These are phyloP conservation scores for Ananas comosus DNA, from an alignment of 176 grass and related monocot species.

Conservation along the genomic window DNA sequence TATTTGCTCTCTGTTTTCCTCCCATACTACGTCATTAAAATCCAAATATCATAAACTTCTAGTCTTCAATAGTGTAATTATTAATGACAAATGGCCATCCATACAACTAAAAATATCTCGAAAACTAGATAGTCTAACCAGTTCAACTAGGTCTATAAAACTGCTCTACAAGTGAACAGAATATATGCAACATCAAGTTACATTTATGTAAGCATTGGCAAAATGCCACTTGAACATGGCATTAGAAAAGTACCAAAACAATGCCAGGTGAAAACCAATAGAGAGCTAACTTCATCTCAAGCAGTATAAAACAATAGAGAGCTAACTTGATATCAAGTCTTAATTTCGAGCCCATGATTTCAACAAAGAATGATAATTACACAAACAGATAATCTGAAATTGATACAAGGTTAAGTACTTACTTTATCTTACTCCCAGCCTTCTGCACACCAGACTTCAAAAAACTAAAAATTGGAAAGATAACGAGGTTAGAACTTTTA, in stretches of 20 bases:
- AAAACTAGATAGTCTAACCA: no score
- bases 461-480: constrained; percentile 39
- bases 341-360: not conserved
- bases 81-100: no score
- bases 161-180: not conserved
- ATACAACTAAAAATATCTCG: no score
- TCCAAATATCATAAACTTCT: no score
- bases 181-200: not conserved
- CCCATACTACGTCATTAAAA: no score
- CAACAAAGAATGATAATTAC: no score
- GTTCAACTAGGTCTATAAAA: not conserved
- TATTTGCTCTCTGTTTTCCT: no score
- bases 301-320: not conserved
- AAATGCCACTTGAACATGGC: not conserved
- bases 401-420: constrained; percentile 14
- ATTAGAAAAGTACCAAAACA: no score
- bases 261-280: no score
- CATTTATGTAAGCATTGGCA: not conserved
- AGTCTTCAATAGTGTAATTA: no score
- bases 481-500: constrained; percentile 12
- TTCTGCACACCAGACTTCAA: constrained; percentile 76
- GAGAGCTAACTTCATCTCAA: not conserved
- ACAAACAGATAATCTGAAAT: not conserved
- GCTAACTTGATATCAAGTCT: not conserved
- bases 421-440: constrained; percentile 60